Evolutionary conservation across 495 filamentous ascomycete genomes (phyloP).

Genomic region (Hypoxylon rickii): DNA sequence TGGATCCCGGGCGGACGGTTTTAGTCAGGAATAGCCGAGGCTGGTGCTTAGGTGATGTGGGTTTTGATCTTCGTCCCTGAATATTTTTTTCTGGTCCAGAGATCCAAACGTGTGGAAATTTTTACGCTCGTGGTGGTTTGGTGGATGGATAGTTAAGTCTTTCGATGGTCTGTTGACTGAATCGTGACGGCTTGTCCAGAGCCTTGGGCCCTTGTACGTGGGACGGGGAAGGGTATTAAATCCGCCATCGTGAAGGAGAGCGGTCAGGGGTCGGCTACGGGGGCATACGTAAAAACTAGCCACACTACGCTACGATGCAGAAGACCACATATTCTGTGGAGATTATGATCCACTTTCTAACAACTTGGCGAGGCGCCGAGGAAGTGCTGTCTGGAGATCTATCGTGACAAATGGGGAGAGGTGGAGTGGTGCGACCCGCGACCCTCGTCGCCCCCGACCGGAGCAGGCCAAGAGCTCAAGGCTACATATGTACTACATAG

Average conservation of each 20-base stretch:
- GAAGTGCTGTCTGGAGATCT: slow-evolving; percentile 33
- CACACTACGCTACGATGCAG: slow-evolving; percentile 21
- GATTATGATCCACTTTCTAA: slow-evolving; percentile 29
- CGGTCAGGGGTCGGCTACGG: slow-evolving; percentile 27
- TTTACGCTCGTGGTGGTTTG: too few species aligned
- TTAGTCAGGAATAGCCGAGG: slow-evolving; percentile 25
- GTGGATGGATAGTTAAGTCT: slow-evolving; percentile 13
- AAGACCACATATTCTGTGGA: slow-evolving; percentile 23
- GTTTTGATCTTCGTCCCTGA: background rate
- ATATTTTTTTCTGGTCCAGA: slow-evolving; percentile 3
- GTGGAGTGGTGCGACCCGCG: slow-evolving; percentile 34
- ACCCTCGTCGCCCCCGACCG: slow-evolving; percentile 32
- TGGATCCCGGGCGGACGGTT: slow-evolving; percentile 2
- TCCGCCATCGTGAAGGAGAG: slow-evolving; percentile 12
- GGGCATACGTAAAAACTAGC: slow-evolving; percentile 23
- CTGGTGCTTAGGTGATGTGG: slow-evolving; percentile 14
- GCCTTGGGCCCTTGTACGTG: slow-evolving; percentile 11
- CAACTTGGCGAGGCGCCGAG: slow-evolving; percentile 32
- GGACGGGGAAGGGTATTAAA: slow-evolving; percentile 28
- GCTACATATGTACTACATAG: too few species aligned
- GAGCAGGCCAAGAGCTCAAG: slow-evolving; percentile 13
- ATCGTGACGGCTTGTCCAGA: slow-evolving; percentile 26
- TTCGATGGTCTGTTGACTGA: slow-evolving; percentile 31
- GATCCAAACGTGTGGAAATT: slow-evolving; percentile 15
- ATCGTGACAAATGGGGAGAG: slow-evolving; percentile 38